A percentile compares a stretch with the other conserved stretches of the same genome.
These are phyloP conservation scores for Lentinula raphanica DNA, from an alignment of 768 basidiomycete genomes.

Conservation along the genomic window DNA sequence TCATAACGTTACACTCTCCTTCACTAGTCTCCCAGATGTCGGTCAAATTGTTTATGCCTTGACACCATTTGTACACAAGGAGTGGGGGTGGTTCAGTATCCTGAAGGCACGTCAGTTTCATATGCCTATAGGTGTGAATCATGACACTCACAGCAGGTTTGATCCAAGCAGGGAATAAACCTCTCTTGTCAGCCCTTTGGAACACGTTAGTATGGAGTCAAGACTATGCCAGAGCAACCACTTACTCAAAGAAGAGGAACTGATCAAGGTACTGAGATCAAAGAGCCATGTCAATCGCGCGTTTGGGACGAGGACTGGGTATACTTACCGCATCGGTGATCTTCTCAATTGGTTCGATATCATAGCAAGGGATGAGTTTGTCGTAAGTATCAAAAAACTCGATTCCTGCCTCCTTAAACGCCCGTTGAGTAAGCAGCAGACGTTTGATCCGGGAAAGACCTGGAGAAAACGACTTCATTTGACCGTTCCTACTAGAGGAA, in stretches of 20 bases:
- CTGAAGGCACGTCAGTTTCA: constrained; percentile 21
- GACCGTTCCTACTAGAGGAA: not conserved
- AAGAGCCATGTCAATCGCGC: constrained; percentile 10
- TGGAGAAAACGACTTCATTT: constrained; percentile 18
- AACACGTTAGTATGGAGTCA: constrained; percentile 3
- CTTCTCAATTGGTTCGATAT: constrained; percentile 99
- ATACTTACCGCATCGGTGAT: constrained; percentile 89
- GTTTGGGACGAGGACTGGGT: not conserved
- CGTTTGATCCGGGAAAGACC: constrained; percentile 97
- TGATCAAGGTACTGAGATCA: constrained; percentile 80
- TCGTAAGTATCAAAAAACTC: constrained; percentile 98
- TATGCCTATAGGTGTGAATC: not conserved
- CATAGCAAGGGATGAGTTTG: constrained; percentile 97
- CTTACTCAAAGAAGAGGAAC: constrained; percentile 93
- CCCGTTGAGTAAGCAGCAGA: constrained; percentile 90
- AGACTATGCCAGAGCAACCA: not conserved
- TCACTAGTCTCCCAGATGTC: constrained; percentile 99
- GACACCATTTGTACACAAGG: constrained; percentile 99
- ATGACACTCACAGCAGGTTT: constrained; percentile 76
- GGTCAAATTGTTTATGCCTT: constrained; percentile 97
- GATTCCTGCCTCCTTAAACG: constrained; percentile 97
- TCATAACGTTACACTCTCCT: constrained; percentile 96
- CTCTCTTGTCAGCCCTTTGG: constrained; percentile 84
- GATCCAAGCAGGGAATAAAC: constrained; percentile 98
- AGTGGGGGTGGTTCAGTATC: constrained; percentile 96